Evolutionary conservation across 805 yeast genomes (phyloP).

Genomic region (Jamesozyma piceae): DNA sequence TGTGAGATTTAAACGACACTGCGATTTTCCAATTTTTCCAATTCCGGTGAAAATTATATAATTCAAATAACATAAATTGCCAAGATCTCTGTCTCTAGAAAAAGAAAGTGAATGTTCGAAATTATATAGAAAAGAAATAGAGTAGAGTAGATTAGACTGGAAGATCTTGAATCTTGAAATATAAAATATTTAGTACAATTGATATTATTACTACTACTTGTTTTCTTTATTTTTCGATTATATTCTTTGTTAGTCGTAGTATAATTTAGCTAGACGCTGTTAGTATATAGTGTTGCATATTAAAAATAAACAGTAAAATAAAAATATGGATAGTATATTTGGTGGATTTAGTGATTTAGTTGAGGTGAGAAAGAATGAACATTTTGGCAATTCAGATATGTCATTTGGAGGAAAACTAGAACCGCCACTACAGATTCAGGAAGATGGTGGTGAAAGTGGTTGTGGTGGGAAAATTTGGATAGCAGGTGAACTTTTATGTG

Average conservation of each 20-base stretch:
- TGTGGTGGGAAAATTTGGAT: conserved; percentile 61
- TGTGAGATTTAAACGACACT: not conserved
- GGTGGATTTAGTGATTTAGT: conserved; percentile 12
- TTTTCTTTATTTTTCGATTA: not conserved
- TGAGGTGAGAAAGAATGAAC: conserved; percentile 15
- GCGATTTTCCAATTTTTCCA: not conserved
- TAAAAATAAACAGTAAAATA: not conserved
- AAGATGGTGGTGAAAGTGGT: conserved; percentile 51
- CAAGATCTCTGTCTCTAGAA: too few relatives aligned
- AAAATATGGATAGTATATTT: conserved; percentile 12
- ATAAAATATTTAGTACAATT: not conserved
- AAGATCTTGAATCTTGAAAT: not conserved
- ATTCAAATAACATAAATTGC: too few relatives aligned
- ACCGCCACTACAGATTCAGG: conserved; percentile 34
- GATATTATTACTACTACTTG: not conserved
- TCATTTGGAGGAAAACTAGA: conserved; percentile 34
- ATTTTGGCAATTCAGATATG: conserved; percentile 33
- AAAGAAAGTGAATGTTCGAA: too few relatives aligned
- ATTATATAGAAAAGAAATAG: too few relatives aligned
- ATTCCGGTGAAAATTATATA: not conserved
- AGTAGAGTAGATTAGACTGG: too few relatives aligned
- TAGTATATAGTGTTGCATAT: not conserved
- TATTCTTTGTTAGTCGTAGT: too few relatives aligned
- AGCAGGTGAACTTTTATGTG: conserved; percentile 46
- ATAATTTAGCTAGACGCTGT: too few relatives aligned